Evolutionary conservation across 306 rosid genomes (phyloP).

Genomic region (Urtica urens): DNA sequence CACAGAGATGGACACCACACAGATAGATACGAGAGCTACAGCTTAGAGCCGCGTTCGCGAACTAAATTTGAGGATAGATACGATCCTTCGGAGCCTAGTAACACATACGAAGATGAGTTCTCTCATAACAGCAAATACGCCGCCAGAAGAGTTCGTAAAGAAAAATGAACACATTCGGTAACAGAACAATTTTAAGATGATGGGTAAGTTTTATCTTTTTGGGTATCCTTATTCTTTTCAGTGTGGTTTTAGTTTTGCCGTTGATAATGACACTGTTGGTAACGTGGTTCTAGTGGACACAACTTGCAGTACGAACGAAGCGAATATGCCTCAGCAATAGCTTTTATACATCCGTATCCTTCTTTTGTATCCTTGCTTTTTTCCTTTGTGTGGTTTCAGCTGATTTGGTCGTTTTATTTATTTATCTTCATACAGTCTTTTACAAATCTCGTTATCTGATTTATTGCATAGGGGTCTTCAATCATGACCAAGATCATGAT

Average conservation of each 20-base stretch:
- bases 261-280: conserved; percentile 22
- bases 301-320: conserved; percentile 66
- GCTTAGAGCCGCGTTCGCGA: conserved; percentile 23
- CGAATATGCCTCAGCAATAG: conserved; percentile 46
- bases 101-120: conserved; percentile 25
- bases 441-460: too few species aligned
- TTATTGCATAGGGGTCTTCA: too few species aligned
- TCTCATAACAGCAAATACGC: conserved; percentile 21
- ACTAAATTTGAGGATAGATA: conserved; percentile 55
- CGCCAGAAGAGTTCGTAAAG: conserved; percentile 13
- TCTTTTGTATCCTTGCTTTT: conserved; percentile 64
- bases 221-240: conserved; percentile 11
- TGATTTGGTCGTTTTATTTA: not conserved
- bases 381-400: not conserved
- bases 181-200: conserved; percentile 3
- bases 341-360: conserved; percentile 63
- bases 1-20: conserved; percentile 24
- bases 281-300: conserved; percentile 41
- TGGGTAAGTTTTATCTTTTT: conserved; percentile 44
- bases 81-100: conserved; percentile 43
- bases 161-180: conserved; percentile 9
- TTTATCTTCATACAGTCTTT: too few species aligned
- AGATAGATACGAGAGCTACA: conserved; percentile 23
- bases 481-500: too few species aligned
- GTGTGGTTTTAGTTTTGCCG: conserved; percentile 14